Percentiles rank a stretch among this genome's conserved stretches.
Conservation (phyloP, 805 yeast species). For the Lipomyces sp. region DNA sequence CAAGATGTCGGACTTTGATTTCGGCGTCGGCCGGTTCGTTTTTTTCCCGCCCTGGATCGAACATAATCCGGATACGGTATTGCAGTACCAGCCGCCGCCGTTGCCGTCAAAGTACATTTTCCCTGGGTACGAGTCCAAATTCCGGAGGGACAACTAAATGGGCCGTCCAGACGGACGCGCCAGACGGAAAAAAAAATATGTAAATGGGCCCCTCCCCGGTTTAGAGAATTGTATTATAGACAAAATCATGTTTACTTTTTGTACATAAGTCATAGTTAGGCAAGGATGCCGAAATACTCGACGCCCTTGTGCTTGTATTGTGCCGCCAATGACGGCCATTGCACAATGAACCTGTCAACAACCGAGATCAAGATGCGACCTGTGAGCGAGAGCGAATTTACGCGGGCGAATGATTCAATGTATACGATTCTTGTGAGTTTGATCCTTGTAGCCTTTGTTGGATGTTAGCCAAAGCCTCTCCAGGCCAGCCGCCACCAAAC, state of each 20-base stretch:
- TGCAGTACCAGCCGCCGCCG: constrained; percentile 33
- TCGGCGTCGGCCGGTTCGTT: constrained; percentile 85
- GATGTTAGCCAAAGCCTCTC: no score
- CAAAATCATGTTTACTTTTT: neutral
- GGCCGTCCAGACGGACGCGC: neutral
- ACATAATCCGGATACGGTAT: constrained; percentile 54
- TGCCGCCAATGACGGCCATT: constrained; percentile 72
- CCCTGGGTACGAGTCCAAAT: constrained; percentile 35
- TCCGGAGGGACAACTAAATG: constrained; percentile 13
- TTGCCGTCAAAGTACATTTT: constrained; percentile 27
- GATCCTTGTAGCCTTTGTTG: constrained; percentile 16
- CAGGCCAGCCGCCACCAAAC: neutral
- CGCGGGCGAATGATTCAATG: constrained; percentile 87
- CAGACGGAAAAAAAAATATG: no score
- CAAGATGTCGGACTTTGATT: constrained; percentile 86
- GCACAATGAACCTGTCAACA: constrained; percentile 80
- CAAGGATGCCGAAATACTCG: constrained; percentile 79
- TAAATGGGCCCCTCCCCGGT: neutral
- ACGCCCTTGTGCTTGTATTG: constrained; percentile 55
- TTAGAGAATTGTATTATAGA: neutral
- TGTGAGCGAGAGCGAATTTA: constrained; percentile 70
- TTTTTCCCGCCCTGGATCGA: constrained; percentile 83
- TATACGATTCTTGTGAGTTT: constrained; percentile 65
- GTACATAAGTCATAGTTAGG: constrained; percentile 47
- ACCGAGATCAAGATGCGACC: constrained; percentile 75